Base-by-base conservation (phyloP, 345 rosid genomes). In the Moricandia arvensis region DNA sequence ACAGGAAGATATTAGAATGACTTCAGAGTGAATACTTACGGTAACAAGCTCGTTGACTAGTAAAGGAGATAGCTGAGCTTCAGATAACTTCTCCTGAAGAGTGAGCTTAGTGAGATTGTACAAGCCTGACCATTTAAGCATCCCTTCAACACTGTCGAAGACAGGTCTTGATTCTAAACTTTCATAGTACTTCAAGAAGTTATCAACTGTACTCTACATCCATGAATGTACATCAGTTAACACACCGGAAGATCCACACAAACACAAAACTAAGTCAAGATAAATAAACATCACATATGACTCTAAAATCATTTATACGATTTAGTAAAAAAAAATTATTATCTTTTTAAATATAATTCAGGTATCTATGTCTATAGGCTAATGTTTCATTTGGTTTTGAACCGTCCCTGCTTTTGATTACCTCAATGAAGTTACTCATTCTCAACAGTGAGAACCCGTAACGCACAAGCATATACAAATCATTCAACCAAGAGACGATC, bases 51-150 rank as follows among this genome's bases (percentile, higher is more conserved):
- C 97, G 16, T 85, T 74, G 41, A 82, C 85, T 76, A 95, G 63
- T 55, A 83, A 72, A 2, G 96, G 88, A 60, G 90, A 87, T 61
- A 92, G 54, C 45, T 82, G 83, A 57, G 34, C 65, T 33, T 75
- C 80, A 69, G 78, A 29, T 80, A 92, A 66, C 33, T 86, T 86
- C 10, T 90, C 93, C n/a, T 75, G 79, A 84, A 92, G 81, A 68
- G 86, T 84, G 51, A 67, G 63, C 43, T 80, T 77, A 2, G 99
- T 95, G 80, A 92, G 97, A 81, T 86, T 72, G 75, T 82, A 86
- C 82, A 95, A 78, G 59, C 87, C 96, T 16, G 89, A 84, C 97
- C 99, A 95, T 67, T 88, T 81, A 51, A 95, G 93, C 99, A 95
- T 92, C 82, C 64, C 89, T 21, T 92, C 99, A 45, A 95, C 97